Evolutionary conservation across 2,329 filamentous ascomycete genomes (phyloP).

Genomic region (Tetracladium maxilliforme): DNA sequence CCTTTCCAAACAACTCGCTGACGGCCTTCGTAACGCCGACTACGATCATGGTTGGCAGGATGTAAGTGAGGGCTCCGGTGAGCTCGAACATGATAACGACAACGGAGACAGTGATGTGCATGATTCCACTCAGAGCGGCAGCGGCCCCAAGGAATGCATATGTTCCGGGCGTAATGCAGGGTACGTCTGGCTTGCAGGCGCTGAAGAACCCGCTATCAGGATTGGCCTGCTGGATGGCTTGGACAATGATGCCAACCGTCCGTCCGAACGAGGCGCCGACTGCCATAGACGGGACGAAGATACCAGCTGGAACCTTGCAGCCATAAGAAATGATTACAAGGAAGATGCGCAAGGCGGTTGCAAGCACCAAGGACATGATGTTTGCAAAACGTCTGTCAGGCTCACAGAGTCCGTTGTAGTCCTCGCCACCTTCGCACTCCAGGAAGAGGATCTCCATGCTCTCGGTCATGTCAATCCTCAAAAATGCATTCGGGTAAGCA

Average conservation of each 20-base stretch:
- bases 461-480: conserved; percentile 97
- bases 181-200: conserved; percentile 76
- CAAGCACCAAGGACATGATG: conserved; percentile 61
- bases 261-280: conserved; percentile 89
- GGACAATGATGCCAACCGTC: conserved; percentile 86
- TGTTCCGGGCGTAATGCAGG: conserved; percentile 93
- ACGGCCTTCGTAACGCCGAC: conserved; percentile 94
- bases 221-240: conserved; percentile 73
- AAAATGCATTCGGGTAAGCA: conserved; percentile 93
- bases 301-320: conserved; percentile 93
- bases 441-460: conserved; percentile 97
- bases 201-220: conserved; percentile 76
- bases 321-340: conserved; percentile 94
- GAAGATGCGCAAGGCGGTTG: conserved; percentile 67
- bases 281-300: conserved; percentile 97
- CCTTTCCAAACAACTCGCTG: conserved; percentile 81
- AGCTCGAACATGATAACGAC: conserved; percentile 99
- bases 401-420: conserved; percentile 85
- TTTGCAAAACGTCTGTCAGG: conserved; percentile 60
- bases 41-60: conserved; percentile 96
- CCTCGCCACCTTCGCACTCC: conserved; percentile 79
- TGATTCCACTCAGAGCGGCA: conserved; percentile 85
- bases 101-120: conserved; percentile 94
- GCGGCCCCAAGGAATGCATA: conserved; percentile 92
- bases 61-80: conserved; percentile 93